Evolutionary conservation across 2,329 filamentous ascomycete genomes (phyloP).

Genomic region (Phaeosphaeria sp.): DNA sequence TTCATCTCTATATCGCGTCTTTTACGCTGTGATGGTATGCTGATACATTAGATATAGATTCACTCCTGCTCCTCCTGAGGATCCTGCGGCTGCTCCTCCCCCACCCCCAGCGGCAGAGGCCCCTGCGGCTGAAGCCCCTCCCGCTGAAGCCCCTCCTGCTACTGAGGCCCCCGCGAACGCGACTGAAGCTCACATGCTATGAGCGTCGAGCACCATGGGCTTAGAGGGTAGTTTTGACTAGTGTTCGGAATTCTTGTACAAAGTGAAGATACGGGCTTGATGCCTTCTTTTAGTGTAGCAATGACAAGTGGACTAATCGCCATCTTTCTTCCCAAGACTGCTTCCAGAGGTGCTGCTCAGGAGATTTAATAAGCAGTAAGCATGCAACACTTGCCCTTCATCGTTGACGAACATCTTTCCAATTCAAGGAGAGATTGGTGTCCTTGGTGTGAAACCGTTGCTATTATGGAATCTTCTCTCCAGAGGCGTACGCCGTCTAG

Average conservation of each 20-base stretch:
- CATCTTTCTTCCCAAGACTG: not conserved
- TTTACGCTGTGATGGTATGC: slow-evolving; percentile 3
- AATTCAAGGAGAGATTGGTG: not conserved
- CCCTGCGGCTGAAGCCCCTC: slow-evolving; percentile 4
- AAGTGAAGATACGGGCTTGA: not conserved
- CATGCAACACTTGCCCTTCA: not conserved
- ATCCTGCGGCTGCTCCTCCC: slow-evolving; percentile 18
- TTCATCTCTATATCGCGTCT: not conserved
- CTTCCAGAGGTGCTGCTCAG: not conserved
- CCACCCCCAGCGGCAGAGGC: slow-evolving; percentile 11
- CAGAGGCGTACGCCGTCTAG: not conserved
- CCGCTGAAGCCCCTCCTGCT: slow-evolving; percentile 9
- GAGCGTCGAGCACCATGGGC: not conserved
- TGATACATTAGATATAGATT: slow-evolving; percentile 19
- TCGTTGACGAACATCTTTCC: not conserved
- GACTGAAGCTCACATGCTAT: not conserved
- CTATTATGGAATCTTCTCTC: not conserved
- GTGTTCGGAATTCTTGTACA: not conserved
- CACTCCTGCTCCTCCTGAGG: slow-evolving; percentile 28
- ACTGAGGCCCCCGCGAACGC: slow-evolving; percentile 5
- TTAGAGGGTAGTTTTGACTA: not conserved
- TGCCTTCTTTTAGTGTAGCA: not conserved
- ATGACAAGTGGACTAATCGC: not conserved
- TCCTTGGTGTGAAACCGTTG: not conserved
- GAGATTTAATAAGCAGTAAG: not conserved